Base-by-base conservation (phyloP, 2,329 filamentous ascomycete genomes). In the Huntiella omanensis region DNA sequence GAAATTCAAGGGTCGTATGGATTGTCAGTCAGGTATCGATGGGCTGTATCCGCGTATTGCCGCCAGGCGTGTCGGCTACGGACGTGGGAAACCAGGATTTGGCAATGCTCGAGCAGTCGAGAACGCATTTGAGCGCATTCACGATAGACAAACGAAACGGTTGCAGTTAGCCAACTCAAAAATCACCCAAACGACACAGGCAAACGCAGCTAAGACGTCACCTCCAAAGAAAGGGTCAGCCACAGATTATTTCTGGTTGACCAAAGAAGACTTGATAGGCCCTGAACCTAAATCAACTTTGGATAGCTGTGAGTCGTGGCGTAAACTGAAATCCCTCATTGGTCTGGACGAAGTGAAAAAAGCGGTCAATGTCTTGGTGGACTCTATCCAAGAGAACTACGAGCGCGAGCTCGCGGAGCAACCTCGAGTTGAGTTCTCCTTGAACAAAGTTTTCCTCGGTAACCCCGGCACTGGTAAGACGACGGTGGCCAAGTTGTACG, bases 391-490 rank as follows among this genome's bases (percentile, higher is more conserved):
- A 46, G 62, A 64, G 2, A 86, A 86, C 54, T 85, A 83, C 49
- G 52, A 68, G 3, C 64, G 78, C 0, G 82, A 86, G 54, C 59
- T 86, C 0, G 53, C 62, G 0, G 80, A 84, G 53, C 62, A 78
- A 54, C 66, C 69, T 0, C 56, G 67, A 0, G 61, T 85, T 0
- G 60, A 77, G 45, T 75, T 74, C 44, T 73, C 68, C 0, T 63
- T 85, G 0, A 86, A 85, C 56, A 65, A 69, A 5, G 72, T 84
- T 1, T 83, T 87, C 47, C 55, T 85, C 0, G 82, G 82, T 0
- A 71, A 67, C 1, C 82, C 83, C 0, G 82, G 83, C 0, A 87
- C 82, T 0, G 81, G 82, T 0, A 87, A 86, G 54, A 86, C 82
- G 0, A 77, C 78, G 0, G 75, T 87, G 0, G 83, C 79, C 0